phyloP scores from a whole-genome alignment of 2,329 filamentous ascomycete species.

The Penicillium capsulatum region DNA sequence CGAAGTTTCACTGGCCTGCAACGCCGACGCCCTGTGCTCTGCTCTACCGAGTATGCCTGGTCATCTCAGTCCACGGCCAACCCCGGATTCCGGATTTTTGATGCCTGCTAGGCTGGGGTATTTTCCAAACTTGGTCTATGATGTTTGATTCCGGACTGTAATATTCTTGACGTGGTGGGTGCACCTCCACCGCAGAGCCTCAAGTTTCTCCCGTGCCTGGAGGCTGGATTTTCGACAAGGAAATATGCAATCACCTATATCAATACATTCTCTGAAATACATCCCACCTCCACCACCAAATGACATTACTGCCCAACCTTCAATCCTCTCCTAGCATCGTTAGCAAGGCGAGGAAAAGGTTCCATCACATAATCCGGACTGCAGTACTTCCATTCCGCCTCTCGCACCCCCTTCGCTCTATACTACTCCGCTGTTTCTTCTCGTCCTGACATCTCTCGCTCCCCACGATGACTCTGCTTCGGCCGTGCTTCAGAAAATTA shows the following conservation, averaged over 20 bases:
- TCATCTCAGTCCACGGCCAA: slow-evolving; percentile 11
- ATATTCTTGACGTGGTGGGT: no score
- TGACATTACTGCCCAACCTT: no score
- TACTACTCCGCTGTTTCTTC: background rate
- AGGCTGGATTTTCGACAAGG: no score
- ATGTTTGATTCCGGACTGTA: no score
- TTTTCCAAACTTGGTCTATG: no score
- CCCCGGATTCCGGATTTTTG: slow-evolving; percentile 4
- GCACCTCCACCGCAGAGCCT: no score
- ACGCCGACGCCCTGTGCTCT: slow-evolving; percentile 22
- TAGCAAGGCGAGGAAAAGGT: background rate
- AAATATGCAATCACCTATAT: no score
- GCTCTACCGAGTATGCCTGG: slow-evolving; percentile 16
- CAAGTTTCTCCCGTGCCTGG: no score
- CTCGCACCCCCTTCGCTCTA: background rate
- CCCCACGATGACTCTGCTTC: background rate
- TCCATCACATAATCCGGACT: background rate
- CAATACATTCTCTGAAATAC: no score
- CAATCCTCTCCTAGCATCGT: no score
- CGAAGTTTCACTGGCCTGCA: slow-evolving; percentile 23
- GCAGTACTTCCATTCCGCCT: background rate
- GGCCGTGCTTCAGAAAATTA: background rate
- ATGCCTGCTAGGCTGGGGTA: no score
- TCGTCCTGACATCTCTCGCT: background rate
- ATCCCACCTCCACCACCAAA: no score